Evolutionary conservation across 2,329 filamentous ascomycete species (phyloP), one percentile per base, ranked within the genome.

Genomic region (Boeremia exigua): DNA sequence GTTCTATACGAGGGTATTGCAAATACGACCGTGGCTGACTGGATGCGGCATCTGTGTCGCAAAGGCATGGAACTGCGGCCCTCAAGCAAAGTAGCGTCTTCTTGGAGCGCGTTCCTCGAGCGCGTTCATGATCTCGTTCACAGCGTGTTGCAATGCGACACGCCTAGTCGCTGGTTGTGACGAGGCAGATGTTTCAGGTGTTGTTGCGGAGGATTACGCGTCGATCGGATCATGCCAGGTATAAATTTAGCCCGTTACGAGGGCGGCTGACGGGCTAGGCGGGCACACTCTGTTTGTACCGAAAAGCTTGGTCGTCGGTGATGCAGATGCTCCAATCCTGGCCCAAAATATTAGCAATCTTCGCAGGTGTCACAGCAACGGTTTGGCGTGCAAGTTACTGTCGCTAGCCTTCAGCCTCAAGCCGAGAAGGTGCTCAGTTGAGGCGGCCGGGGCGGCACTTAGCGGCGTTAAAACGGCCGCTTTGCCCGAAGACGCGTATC

Each of bases 211-310:
- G 49, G 48, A 29, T 55, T 48, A 52, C 54, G 56, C 45, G 52
- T 52, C 52, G 48, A 56, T 56, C 42, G n/a, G 19, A 32, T 39
- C 37, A 34, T 5, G 14, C 11, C 33, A 29, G 37, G 17, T 23
- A 9, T 47, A 59, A 56, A 47, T 50, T 46, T 59, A 54, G 53
- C 46, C 34, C 43, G 49, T 56, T 54, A 59, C 56, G 56, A 59
- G 39, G 32, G 12, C n/a, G 19, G 38, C 45, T 50, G 48, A 56
- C 44, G 45, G 40, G 27, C 53, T 34, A 50, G 37, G 29, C 40
- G 42, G 23, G 23, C 37, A 37, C 30, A 17, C 29, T 38, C 30
- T 19, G 19, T 25, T 25, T 19, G 19, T 17, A 6, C 33, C 36
- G 40, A 15, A 23, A 46, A 43, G 43, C 51, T 36, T 48, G 50